Evolutionary conservation across 2,329 filamentous ascomycete genomes (phyloP).

Genomic region (Hypoxylon sp.): DNA sequence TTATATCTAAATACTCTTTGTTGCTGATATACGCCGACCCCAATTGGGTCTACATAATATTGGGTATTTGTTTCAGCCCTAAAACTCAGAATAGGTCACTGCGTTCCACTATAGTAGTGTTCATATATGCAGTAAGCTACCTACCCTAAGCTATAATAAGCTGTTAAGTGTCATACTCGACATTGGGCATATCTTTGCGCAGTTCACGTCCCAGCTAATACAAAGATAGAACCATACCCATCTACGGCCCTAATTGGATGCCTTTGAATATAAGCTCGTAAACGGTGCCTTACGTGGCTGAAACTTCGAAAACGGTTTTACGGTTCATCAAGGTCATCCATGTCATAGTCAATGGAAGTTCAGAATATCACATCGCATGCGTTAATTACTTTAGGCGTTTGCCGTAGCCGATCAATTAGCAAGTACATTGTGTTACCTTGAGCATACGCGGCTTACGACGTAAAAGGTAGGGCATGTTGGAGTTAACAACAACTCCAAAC

Average conservation of each 20-base stretch:
- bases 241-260: slow-evolving; percentile 21
- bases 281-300: slow-evolving; percentile 28
- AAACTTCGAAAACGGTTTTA: slow-evolving; percentile 32
- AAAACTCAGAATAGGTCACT: slow-evolving; percentile 18
- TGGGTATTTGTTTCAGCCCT: slow-evolving; percentile 29
- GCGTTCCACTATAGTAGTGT: background rate
- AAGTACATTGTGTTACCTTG: slow-evolving; percentile 7
- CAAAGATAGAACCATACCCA: slow-evolving; percentile 2
- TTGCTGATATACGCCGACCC: background rate
- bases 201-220: slow-evolving; percentile 20
- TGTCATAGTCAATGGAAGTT: slow-evolving; percentile 6
- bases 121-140: background rate
- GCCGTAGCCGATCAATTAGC: background rate
- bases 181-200: slow-evolving; percentile 13
- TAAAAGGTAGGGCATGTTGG: slow-evolving; percentile 11
- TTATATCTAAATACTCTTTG: slow-evolving; percentile 5
- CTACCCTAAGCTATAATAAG: slow-evolving; percentile 16
- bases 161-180: background rate
- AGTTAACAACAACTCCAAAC: slow-evolving; percentile 12
- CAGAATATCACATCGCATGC: slow-evolving; percentile 7
- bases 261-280: slow-evolving; percentile 3
- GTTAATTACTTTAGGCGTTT: slow-evolving; percentile 2
- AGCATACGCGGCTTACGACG: slow-evolving; percentile 12
- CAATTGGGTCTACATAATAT: slow-evolving; percentile 3
- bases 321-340: slow-evolving; percentile 7